Percentiles rank a stretch among this genome's conserved stretches.
Conservation (phyloP, 345 rosid species). For the Nasturtium officinale region DNA sequence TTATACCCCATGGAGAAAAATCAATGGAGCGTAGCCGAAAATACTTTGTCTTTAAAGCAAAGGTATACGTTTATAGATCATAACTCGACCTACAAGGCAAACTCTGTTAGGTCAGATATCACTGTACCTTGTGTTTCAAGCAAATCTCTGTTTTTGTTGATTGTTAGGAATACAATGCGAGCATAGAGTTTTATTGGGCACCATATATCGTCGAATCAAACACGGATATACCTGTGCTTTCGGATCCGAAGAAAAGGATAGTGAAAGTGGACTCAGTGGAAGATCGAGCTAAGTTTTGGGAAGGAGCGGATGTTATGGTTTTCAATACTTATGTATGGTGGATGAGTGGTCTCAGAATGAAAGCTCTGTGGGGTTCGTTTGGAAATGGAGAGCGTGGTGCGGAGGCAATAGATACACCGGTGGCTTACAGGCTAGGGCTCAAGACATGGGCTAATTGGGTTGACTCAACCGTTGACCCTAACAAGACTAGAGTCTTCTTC, state of each 20-base stretch:
- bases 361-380: constrained; percentile 91
- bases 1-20: constrained; percentile 62
- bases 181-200: constrained; percentile 91
- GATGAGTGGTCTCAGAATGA: constrained; percentile 76
- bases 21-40: constrained; percentile 55
- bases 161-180: constrained; percentile 70
- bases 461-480: constrained; percentile 73
- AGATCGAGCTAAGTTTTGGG: constrained; percentile 71
- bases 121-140: constrained; percentile 52
- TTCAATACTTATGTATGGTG: constrained; percentile 98
- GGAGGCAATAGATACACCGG: constrained; percentile 59
- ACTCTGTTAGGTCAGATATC: constrained; percentile 7
- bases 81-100: not conserved
- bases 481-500: constrained; percentile 81
- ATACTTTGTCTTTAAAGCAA: constrained; percentile 64
- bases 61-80: constrained; percentile 46
- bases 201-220: constrained; percentile 89
- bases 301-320: constrained; percentile 70
- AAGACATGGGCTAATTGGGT: constrained; percentile 97
- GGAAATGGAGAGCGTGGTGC: constrained; percentile 74
- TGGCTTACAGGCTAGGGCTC: constrained; percentile 71
- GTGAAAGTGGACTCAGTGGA: constrained; percentile 81
- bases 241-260: constrained; percentile 67
- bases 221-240: constrained; percentile 63
- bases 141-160: constrained; percentile 21